Conservation (phyloP, 2,329 filamentous ascomycete genomes). For the Diplodia seriata region DNA sequence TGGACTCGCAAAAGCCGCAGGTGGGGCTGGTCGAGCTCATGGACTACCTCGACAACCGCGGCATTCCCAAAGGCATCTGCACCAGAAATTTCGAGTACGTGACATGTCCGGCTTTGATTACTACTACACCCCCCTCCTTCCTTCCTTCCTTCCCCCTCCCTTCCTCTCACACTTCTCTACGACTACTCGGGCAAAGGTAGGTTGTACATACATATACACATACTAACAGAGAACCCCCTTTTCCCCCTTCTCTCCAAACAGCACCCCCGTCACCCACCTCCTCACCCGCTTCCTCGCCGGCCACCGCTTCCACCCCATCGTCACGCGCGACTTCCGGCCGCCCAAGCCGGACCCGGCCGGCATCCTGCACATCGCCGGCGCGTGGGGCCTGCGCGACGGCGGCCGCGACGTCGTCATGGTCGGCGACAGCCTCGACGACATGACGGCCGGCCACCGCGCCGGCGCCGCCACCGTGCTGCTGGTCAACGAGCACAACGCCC, state of each 20-base stretch:
- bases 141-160: not conserved
- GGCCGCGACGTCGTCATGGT: constrained; percentile 59
- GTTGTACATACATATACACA: too few relatives aligned
- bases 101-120: too few relatives aligned
- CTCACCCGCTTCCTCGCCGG: constrained; percentile 75
- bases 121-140: constrained; percentile 44
- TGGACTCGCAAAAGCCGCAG: constrained; percentile 81
- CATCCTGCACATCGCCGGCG: constrained; percentile 81
- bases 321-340: constrained; percentile 82
- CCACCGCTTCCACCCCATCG: constrained; percentile 75
- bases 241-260: constrained; percentile 1
- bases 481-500: constrained; percentile 78
- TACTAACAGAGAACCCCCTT: not conserved
- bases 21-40: constrained; percentile 80
- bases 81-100: constrained; percentile 83
- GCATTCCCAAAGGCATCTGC: constrained; percentile 81
- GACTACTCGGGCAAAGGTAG: too few relatives aligned
- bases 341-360: constrained; percentile 90
- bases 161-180: not conserved
- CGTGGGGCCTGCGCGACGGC: constrained; percentile 64
- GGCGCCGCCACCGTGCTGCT: constrained; percentile 91
- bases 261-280: constrained; percentile 73
- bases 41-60: constrained; percentile 74
- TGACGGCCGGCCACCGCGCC: constrained; percentile 82
- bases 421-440: constrained; percentile 81